Percentiles rank a stretch among this genome's conserved stretches.
Evolutionary conservation across 495 filamentous ascomycete species (phyloP).

Genomic region (Astrothelium macrocarpum): DNA sequence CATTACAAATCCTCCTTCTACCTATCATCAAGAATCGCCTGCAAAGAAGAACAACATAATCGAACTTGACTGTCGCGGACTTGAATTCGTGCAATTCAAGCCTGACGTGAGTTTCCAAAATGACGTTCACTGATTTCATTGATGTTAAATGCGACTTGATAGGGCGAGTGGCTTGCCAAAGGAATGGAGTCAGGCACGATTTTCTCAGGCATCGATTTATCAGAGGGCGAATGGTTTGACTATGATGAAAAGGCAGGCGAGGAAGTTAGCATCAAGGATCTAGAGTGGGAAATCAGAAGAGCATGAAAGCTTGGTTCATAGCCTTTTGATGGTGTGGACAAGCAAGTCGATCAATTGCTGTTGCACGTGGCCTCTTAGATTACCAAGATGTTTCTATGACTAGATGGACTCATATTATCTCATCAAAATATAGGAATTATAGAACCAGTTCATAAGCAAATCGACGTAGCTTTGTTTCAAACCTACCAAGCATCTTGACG

Average conservation of each 20-base stretch:
- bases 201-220: conserved; percentile 70
- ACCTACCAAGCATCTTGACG: neutral
- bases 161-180: conserved; percentile 84
- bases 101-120: conserved; percentile 53
- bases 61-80: conserved; percentile 83
- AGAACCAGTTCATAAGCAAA: too few relatives aligned
- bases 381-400: too few relatives aligned
- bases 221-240: conserved; percentile 84
- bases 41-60: conserved; percentile 67
- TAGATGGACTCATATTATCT: too few relatives aligned
- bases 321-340: too few relatives aligned
- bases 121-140: neutral
- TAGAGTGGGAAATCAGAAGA: conserved; percentile 77
- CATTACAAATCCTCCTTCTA: conserved; percentile 59
- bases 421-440: too few relatives aligned
- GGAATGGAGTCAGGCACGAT: conserved; percentile 67
- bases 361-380: too few relatives aligned
- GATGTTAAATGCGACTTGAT: neutral
- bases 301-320: conserved; percentile 30
- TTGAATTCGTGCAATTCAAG: conserved; percentile 86
- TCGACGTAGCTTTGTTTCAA: too few relatives aligned
- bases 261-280: conserved; percentile 83
- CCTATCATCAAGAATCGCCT: conserved; percentile 60
- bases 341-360: too few relatives aligned
- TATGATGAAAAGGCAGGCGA: conserved; percentile 68